Evolutionary conservation across 2,329 filamentous ascomycete genomes (phyloP), one percentile per base, ranked within the genome.

Genomic region (Trichocomaceae sp.): DNA sequence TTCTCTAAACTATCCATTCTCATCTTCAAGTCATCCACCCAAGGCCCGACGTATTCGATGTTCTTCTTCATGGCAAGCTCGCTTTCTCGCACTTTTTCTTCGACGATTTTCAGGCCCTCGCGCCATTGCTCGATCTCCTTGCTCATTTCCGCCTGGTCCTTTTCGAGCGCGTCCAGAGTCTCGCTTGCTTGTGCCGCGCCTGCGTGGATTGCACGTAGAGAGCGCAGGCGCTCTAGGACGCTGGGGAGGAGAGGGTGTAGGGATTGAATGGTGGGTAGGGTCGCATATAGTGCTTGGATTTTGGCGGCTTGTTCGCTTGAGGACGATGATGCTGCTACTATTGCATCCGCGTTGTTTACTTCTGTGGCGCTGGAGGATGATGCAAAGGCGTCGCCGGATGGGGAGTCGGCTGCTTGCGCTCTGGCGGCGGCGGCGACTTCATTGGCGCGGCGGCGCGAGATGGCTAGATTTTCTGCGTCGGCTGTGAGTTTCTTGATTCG

Each of bases 271-370:
- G 89, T 93, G 1, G 90, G 86, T 15, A 99, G 76, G 2, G 90
- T 88, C 1, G 88, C 87, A 71, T 96, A 96, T 5, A 99, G 81
- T 1, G 91, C 88, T 61, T 95, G 93, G 68, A 99, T 87, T 69
- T 96, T 96, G 52, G 88, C 80, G 41, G 84, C 80, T 63, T 95
- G 87, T 63, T 95, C 90, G 8, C 74, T 72, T 29, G 26, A 29
- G 26, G 26, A 29, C 23, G 23, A 4, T 4, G 77, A 75, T 15
- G 59, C 57, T 47, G 66, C 64, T 46, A 59, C 58, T 47, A 65
- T 64, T 44, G 66, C 66, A 84, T 29, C 23, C 46, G 65, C 65
- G 50, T 66, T 65, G 85, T 29, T 29, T 29, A 81, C 2, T 84
- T 86, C 42, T 82, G 89, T 66, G 10, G 65, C 61, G 12, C 62